phyloP scores from a whole-genome alignment of 805 yeast species.

The Candida sithepensis region DNA sequence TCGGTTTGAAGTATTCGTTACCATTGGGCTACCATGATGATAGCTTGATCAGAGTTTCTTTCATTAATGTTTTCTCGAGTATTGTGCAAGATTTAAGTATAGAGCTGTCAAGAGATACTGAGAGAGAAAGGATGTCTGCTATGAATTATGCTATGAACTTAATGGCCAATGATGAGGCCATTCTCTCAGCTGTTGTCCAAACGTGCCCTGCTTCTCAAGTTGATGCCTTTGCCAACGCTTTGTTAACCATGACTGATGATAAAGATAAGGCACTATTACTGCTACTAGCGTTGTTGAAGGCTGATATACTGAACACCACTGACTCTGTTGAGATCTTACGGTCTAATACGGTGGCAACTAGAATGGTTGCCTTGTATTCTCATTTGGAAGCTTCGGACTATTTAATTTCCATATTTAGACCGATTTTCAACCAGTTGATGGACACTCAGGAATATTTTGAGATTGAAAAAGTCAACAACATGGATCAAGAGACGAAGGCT shows the following conservation, averaged over 20 bases:
- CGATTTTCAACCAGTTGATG: conserved; percentile 52
- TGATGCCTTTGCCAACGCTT: conserved; percentile 64
- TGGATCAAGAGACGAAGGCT: conserved; percentile 34
- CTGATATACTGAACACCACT: conserved; percentile 58
- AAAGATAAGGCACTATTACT: conserved; percentile 37
- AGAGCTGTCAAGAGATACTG: conserved; percentile 14
- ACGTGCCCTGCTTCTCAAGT: conserved; percentile 68
- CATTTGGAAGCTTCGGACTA: conserved; percentile 63
- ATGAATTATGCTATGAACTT: conserved; percentile 14
- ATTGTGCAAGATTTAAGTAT: conserved; percentile 39
- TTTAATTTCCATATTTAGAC: conserved; percentile 48
- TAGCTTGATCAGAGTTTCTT: conserved; percentile 61
- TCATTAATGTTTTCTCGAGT: conserved; percentile 72
- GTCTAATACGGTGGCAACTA: conserved; percentile 78
- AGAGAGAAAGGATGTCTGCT: conserved; percentile 7
- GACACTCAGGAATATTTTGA: conserved; percentile 54
- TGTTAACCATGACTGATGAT: conserved; percentile 51
- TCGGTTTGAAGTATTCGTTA: conserved; percentile 70
- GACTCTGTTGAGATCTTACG: conserved; percentile 72
- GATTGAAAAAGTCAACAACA: conserved; percentile 45
- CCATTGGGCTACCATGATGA: conserved; percentile 77
- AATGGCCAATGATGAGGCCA: conserved; percentile 32
- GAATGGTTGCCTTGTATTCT: conserved; percentile 69
- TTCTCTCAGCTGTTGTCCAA: conserved; percentile 51
- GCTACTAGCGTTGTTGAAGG: conserved; percentile 51